Base-by-base conservation (phyloP, 495 filamentous ascomycete species). In the Penicillium canescens region DNA sequence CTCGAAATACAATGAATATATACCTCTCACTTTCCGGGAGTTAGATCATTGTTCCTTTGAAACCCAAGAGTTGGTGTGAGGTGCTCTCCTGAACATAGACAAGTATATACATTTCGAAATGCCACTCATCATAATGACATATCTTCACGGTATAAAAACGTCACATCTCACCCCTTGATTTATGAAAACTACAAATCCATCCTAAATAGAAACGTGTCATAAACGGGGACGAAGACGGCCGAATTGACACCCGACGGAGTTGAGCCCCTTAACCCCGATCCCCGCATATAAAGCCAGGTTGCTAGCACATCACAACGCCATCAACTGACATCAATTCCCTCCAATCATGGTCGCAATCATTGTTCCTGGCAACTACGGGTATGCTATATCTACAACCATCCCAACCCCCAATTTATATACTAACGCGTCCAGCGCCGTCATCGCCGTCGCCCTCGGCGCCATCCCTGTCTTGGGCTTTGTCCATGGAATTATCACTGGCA, bases 381-480 rank as follows among this genome's bases (percentile, higher is more conserved):
- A 66, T 50, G 69, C 54, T 31, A 21, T 16, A 34, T 3, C 14
- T 33, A 4, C 45, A 24, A 34, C 33, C 24, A 8, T 4, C 2
- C 3, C 28, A 33, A 12, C n/a, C 13, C 20, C 13, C 20, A 31
- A 6, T 10, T 7, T 6, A 23, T 11, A 21, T 39, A 24, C 14
- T n/a, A 28, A 26, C 10, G 21, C 57, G 11, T 14, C 35, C 55
- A 84, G 82, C 53, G 75, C 73, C 63, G 84, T 86, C 71, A 79
- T 92, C 38, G 75, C 69, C 55, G 77, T 82, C 52, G 78, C 85
- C 14, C 71, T 78, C 33, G 71, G 77, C 20, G 70, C 64, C 13
- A 77, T 79, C 52, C 77, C 81, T 43, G 71, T 86, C 41, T 80
- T 85, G 36, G 69, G 81, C 63, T 75, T 86, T 56, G 54, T 89